Base-by-base conservation (phyloP, 495 filamentous ascomycete genomes). In the Podospora appendiculata region DNA sequence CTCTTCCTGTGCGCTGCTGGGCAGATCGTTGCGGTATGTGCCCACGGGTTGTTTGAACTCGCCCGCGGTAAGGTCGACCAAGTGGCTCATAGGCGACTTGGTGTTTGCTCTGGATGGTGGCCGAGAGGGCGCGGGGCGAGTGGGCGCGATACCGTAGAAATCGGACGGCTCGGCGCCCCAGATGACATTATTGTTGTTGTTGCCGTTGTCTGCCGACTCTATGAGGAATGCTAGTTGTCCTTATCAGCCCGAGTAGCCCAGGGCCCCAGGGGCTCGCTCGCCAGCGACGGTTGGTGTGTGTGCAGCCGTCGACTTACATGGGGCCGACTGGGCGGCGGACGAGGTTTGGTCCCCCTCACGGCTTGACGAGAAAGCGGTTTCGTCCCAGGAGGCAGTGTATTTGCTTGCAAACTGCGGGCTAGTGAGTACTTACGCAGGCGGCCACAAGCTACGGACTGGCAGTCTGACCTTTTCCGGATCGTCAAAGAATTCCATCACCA, bases 41-140 rank as follows among this genome's bases (percentile, higher is more conserved):
- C 5, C 5, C 2, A 5, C 2, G 12, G 7, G 12, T 43, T 2
- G 11, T 59, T 60, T 19, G 60, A 41, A 25, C 5, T 25, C 25
- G 25, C 25, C 25, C 25, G 25, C 25, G 36, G 64, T 64, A 52
- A 69, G 47, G 45, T 75, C 67, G 47, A 70, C 63, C 34, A 73
- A 53, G 46, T 64, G 70, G 58, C 63, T 64, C 38, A 79, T 58
- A 7, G 71, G 70, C 13, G 72, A 74, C 47, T 67, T 60, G 51
- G 73, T 79, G 56, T 81, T 84, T 5, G 79, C 70, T 63, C 83
- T 68, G 8, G 86, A 89, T 1, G 86, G 85, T 44, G 87, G 86
- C 47, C 86, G 81, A 10, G 87, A 84, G 0, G 82, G 83, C 44
- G 83, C 79, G 25, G 25, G 25, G 25, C 25, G 25, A 25, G 25